A percentile compares a stretch with the other conserved stretches of the same genome.
These are phyloP conservation scores for Myriosclerotinia curreyana DNA, from an alignment of 2,329 filamentous ascomycete species.

Conservation along the genomic window DNA sequence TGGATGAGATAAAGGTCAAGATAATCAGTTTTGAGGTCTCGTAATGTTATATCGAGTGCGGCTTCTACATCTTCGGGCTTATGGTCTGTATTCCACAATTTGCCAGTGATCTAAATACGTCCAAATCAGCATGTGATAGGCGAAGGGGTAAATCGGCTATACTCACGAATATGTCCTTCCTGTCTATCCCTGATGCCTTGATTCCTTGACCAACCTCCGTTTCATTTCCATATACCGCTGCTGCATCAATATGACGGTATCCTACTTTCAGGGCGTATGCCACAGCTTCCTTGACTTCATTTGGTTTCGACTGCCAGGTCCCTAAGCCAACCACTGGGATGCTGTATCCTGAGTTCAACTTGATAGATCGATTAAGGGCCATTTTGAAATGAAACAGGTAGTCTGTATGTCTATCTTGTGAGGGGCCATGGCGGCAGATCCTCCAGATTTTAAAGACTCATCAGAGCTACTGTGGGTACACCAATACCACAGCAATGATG, in stretches of 20 bases:
- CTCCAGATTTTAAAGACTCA: constrained; percentile 3
- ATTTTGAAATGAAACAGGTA: constrained; percentile 4
- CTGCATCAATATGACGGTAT: constrained; percentile 53
- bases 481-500: background rate
- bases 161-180: constrained; percentile 55
- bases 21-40: constrained; percentile 73
- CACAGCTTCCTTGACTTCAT: constrained; percentile 43
- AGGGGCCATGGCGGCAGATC: background rate
- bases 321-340: constrained; percentile 44
- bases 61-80: constrained; percentile 64
- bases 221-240: constrained; percentile 79
- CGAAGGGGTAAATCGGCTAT: background rate
- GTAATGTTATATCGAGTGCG: constrained; percentile 69
- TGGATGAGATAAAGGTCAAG: constrained; percentile 81
- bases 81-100: constrained; percentile 73
- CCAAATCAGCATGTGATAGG: background rate
- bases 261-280: constrained; percentile 45
- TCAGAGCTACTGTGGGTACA: background rate
- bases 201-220: constrained; percentile 77
- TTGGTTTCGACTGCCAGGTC: constrained; percentile 49
- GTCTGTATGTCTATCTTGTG: background rate
- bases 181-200: constrained; percentile 62
- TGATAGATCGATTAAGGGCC: constrained; percentile 31
- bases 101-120: constrained; percentile 58
- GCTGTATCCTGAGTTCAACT: constrained; percentile 39